Percentiles rank a stretch among this genome's conserved stretches.
phyloP scores from a whole-genome alignment of 257 asterid species.

The Solanum dulcamara region DNA sequence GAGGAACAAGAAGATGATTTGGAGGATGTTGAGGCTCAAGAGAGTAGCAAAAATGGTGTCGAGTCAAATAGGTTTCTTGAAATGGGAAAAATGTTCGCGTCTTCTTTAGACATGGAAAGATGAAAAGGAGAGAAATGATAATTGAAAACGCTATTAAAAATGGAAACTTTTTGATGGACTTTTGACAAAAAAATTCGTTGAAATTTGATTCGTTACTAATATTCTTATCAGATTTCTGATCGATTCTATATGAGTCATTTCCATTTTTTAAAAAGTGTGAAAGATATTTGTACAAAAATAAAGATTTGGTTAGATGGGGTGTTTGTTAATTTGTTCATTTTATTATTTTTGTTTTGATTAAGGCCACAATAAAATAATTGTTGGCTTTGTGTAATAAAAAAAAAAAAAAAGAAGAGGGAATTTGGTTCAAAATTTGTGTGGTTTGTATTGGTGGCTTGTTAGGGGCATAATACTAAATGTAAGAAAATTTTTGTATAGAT shows the following conservation, averaged over 20 bases:
- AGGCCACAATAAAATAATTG: slow-evolving; percentile 9
- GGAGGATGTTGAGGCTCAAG: slow-evolving; percentile 51
- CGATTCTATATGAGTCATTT: not conserved
- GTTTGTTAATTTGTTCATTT: not conserved
- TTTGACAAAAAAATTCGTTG: not conserved
- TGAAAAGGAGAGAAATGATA: not conserved
- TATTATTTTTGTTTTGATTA: not conserved
- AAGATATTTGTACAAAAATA: not conserved
- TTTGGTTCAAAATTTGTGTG: slow-evolving; percentile 13
- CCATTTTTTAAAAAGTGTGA: not conserved
- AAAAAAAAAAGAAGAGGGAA: not conserved
- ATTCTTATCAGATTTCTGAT: not conserved
- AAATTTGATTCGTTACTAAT: not conserved
- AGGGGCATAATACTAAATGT: not conserved
- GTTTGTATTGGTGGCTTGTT: slow-evolving; percentile 8
- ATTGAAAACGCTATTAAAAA: not conserved
- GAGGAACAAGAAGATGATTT: slow-evolving; percentile 18
- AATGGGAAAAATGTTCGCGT: slow-evolving; percentile 13
- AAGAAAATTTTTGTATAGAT: not conserved
- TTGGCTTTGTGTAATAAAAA: slow-evolving; percentile 8
- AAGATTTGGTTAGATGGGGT: not conserved
- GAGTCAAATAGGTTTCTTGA: slow-evolving; percentile 26
- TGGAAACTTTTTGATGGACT: not conserved
- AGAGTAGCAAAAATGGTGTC: slow-evolving; percentile 10
- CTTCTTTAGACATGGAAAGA: slow-evolving; percentile 32